Percentiles rank a stretch among this genome's conserved stretches.
Conservation (phyloP, 805 yeast genomes). For the Blastobotrys mokoenaii region DNA sequence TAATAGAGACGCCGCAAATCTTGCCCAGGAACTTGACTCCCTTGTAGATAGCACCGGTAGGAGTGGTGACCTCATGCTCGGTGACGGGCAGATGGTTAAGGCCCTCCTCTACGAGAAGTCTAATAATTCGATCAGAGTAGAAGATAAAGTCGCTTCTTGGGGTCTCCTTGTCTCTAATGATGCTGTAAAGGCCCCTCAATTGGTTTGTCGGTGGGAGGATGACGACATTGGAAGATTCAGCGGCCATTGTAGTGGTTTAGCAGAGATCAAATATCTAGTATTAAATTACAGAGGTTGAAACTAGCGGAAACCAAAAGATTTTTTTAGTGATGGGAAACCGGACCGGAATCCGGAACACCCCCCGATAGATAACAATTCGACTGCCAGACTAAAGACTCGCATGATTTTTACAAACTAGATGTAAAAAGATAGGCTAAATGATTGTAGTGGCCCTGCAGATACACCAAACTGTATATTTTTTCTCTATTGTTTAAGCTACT, state of each 20-base stretch:
- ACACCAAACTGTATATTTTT: too few relatives aligned
- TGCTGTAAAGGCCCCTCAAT: slow-evolving; percentile 69
- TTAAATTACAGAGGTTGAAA: too few relatives aligned
- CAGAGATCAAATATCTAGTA: not conserved
- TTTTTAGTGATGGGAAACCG: too few relatives aligned
- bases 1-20: slow-evolving; percentile 96
- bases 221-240: slow-evolving; percentile 41
- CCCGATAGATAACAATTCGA: too few relatives aligned
- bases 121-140: slow-evolving; percentile 89
- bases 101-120: slow-evolving; percentile 91
- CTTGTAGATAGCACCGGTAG: slow-evolving; percentile 51
- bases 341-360: too few relatives aligned
- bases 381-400: too few relatives aligned
- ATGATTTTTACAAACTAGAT: too few relatives aligned
- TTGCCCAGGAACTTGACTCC: slow-evolving; percentile 85
- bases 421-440: too few relatives aligned
- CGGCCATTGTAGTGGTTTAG: not conserved
- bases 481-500: too few relatives aligned
- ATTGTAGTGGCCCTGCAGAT: too few relatives aligned
- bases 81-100: slow-evolving; percentile 90
- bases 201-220: slow-evolving; percentile 85
- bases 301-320: too few relatives aligned
- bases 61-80: slow-evolving; percentile 57
- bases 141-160: slow-evolving; percentile 88
- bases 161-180: slow-evolving; percentile 76